Base-by-base conservation (phyloP, 352 stramenopile genomes). In the Pythium sp. region DNA sequence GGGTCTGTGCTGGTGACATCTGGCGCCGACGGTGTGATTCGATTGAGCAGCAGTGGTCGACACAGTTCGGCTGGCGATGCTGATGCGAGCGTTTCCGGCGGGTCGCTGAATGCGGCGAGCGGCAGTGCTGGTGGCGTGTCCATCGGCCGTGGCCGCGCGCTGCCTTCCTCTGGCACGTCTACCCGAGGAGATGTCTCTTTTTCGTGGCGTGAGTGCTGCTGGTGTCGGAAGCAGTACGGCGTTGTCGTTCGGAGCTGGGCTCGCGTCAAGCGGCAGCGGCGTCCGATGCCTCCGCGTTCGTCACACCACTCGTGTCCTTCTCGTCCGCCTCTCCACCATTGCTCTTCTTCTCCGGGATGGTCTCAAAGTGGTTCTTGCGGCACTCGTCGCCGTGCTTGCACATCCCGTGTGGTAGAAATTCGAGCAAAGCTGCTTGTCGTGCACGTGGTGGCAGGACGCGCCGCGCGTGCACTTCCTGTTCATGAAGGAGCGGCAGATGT, bases 371-470 rank as follows among this genome's bases (percentile, higher is more conserved):
- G 69, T 89, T 90, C 55, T 69, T 72, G 51, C 68, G 70, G 70
- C 84, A 91, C 64, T 79, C 79, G n/a, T 65, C 78, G 15, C 72
- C 81, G 26, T 82, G 81, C 67, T 81, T 87, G 75, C 84, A 91
- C 18, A 68, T 55, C 55, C 82, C 0, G 69, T 72, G 34, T 75
- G 78, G 70, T 77, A 91, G 61, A 77, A 92, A 62, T 63, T 68
- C 7, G 30, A 15, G 32, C 84, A 92, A n/a, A 92, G 70, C 59
- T 76, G 61, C 62, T 62, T 66, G 74, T 92, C 84, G 66, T 92
- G 84, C 62, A 91, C 75, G 56, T 69, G 71, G 49, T 67, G 73
- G 72, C 84, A 91, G 67, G 67, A 57, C 11, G 49, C 36, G 14
- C 72, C 69, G 20, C 62, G 70, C 63, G 72, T 82, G 47, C 72